A percentile compares a stretch with the other conserved stretches of the same genome.
These are phyloP conservation scores for Monosporascus ibericus DNA, from an alignment of 2,329 filamentous ascomycete genomes.

Conservation along the genomic window DNA sequence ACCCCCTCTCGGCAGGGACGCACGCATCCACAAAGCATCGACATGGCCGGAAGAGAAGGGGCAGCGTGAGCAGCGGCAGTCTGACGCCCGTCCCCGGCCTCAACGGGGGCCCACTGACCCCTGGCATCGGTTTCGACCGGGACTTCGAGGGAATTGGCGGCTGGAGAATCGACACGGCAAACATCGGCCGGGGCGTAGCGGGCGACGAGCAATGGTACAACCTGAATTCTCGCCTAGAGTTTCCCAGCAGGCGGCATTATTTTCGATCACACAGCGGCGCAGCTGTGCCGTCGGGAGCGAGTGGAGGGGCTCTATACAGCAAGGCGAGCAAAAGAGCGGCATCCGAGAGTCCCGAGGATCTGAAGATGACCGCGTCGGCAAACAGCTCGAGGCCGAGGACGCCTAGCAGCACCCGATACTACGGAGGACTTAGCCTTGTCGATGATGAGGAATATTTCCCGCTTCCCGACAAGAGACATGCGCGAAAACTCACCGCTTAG, in stretches of 20 bases:
- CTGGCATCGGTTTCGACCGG: conserved; percentile 44
- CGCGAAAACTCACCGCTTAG: conserved; percentile 8
- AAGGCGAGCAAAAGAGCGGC: conserved; percentile 12
- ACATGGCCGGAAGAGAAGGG: conserved; percentile 14
- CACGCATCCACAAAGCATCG: conserved; percentile 3
- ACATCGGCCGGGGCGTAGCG: conserved; percentile 17
- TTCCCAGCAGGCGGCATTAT: conserved; percentile 23
- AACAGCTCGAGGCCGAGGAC: conserved; percentile 45
- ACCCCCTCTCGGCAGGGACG: conserved; percentile 12
- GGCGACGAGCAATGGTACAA: conserved; percentile 34
- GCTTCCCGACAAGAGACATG: conserved; percentile 13
- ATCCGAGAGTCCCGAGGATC: conserved; percentile 23
- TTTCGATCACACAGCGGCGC: conserved; percentile 24
- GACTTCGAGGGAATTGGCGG: conserved; percentile 57
- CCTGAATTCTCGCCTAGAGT: conserved; percentile 25
- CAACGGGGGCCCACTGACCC: conserved; percentile 33
- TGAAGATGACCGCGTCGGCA: conserved; percentile 29
- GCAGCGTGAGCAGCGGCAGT: conserved; percentile 18
- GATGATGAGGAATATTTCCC: conserved; percentile 38
- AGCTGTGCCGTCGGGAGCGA: conserved; percentile 14
- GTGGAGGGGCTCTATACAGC: conserved; percentile 9
- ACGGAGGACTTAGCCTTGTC: conserved; percentile 23
- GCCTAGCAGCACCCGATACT: conserved; percentile 29
- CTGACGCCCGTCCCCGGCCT: conserved; percentile 14
- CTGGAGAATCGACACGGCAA: conserved; percentile 38